Percentiles rank a stretch among this genome's conserved stretches.
Evolutionary conservation across 306 rosid species (phyloP).

Genomic region (Sesbania bispinosa): DNA sequence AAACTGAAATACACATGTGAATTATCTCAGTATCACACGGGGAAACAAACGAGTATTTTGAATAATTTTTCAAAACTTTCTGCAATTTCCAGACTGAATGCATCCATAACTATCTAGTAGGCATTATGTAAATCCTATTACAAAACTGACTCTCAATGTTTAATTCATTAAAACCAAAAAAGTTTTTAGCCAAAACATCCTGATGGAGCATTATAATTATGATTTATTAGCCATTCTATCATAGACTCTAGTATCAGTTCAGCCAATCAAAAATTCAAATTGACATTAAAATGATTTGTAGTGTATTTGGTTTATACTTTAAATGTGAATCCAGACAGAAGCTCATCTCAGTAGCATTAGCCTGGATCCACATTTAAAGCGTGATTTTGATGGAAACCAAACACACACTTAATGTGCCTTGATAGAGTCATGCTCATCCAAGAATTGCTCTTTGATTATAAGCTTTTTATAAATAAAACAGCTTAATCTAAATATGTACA

Average conservation of each 20-base stretch:
- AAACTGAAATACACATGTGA: too few species aligned
- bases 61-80: neutral
- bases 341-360: too few species aligned
- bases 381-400: too few species aligned
- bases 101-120: neutral
- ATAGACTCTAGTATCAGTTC: neutral
- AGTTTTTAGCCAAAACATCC: neutral
- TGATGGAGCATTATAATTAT: neutral
- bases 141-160: neutral
- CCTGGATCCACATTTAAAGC: too few species aligned
- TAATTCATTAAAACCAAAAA: neutral
- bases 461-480: neutral
- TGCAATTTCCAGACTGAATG: neutral
- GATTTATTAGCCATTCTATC: neutral
- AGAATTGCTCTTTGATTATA: neutral
- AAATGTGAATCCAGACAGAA: too few species aligned
- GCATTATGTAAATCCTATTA: neutral
- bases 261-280: neutral
- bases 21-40: neutral
- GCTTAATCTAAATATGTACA: constrained; percentile 7
- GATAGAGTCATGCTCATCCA: too few species aligned
- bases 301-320: too few species aligned
- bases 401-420: too few species aligned
- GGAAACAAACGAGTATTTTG: neutral
- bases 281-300: too few species aligned